These are phyloP conservation scores for Kodamaea jinghongensis DNA, from an alignment of 805 yeast species.

Conservation along the genomic window DNA sequence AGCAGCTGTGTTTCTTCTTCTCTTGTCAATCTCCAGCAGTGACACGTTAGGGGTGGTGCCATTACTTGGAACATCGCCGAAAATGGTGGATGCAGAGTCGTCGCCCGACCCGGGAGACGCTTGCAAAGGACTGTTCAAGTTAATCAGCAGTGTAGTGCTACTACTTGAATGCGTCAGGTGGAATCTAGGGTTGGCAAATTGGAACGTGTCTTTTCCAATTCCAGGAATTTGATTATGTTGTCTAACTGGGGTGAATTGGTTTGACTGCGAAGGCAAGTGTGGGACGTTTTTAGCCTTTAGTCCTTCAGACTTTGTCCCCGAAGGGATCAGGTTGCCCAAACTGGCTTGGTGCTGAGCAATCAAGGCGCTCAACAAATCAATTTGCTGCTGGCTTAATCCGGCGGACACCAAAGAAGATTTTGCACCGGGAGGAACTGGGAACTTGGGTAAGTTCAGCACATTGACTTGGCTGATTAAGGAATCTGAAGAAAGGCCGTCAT, in stretches of 20 bases:
- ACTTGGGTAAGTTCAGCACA: conserved; percentile 50
- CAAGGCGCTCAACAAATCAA: conserved; percentile 68
- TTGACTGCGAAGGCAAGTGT: conserved; percentile 11
- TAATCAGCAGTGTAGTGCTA: conserved; percentile 9
- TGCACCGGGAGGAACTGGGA: conserved; percentile 74
- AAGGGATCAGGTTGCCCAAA: conserved; percentile 14
- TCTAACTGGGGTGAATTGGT: conserved; percentile 13
- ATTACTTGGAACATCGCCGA: conserved; percentile 4
- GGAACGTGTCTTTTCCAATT: conserved; percentile 5
- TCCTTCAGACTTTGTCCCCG: background rate
- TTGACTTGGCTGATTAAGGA: conserved; percentile 6
- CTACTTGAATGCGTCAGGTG: conserved; percentile 3
- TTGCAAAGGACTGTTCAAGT: conserved; percentile 12
- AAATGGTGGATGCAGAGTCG: conserved; percentile 4
- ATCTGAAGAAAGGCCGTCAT: background rate
- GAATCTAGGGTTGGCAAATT: background rate
- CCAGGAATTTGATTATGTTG: conserved; percentile 14
- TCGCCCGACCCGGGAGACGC: conserved; percentile 11
- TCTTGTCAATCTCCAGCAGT: conserved; percentile 42
- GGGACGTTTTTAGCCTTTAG: conserved; percentile 9
- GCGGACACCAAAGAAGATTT: conserved; percentile 58
- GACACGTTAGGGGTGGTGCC: conserved; percentile 3
- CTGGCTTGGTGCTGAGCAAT: conserved; percentile 63
- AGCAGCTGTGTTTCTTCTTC: conserved; percentile 62
- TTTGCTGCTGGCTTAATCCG: conserved; percentile 67